Evolutionary conservation across 2,329 filamentous ascomycete genomes (phyloP).

Genomic region (Trichophyton rubrum): DNA sequence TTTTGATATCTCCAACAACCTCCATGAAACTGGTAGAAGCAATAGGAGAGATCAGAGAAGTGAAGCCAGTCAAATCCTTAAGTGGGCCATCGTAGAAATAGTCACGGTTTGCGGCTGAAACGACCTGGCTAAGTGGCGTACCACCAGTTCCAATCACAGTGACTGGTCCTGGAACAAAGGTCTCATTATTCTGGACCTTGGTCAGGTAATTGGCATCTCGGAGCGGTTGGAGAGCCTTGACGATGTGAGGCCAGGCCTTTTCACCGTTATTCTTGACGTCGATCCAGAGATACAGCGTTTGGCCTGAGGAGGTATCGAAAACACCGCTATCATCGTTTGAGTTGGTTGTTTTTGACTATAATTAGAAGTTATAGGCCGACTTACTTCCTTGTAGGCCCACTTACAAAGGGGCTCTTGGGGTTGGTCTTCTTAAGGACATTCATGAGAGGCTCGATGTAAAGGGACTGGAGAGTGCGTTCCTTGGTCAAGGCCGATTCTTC

Average conservation of each 20-base stretch:
- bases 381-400: slow-evolving; percentile 38
- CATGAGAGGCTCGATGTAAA: slow-evolving; percentile 50
- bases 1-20: slow-evolving; percentile 34
- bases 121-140: slow-evolving; percentile 39
- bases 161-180: slow-evolving; percentile 38
- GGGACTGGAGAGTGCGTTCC: slow-evolving; percentile 42
- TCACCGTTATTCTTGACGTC: slow-evolving; percentile 49
- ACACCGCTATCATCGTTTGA: slow-evolving; percentile 36
- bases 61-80: slow-evolving; percentile 34
- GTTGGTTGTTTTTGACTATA: neutral
- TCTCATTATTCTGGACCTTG: slow-evolving; percentile 36
- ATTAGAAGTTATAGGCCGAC: slow-evolving; percentile 4
- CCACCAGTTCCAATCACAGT: slow-evolving; percentile 54
- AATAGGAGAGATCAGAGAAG: slow-evolving; percentile 39
- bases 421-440: slow-evolving; percentile 45
- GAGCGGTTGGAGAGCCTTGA: slow-evolving; percentile 45
- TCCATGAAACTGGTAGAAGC: slow-evolving; percentile 41
- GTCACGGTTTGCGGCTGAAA: slow-evolving; percentile 34
- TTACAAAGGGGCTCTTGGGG: slow-evolving; percentile 40
- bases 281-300: slow-evolving; percentile 53
- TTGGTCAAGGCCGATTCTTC: slow-evolving; percentile 40
- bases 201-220: slow-evolving; percentile 43
- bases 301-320: slow-evolving; percentile 43
- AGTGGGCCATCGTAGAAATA: slow-evolving; percentile 52
- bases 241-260: slow-evolving; percentile 44